Evolutionary conservation across 257 asterid genomes (phyloP), one percentile per base, ranked within the genome.

Genomic region (Jasminum sambac): DNA sequence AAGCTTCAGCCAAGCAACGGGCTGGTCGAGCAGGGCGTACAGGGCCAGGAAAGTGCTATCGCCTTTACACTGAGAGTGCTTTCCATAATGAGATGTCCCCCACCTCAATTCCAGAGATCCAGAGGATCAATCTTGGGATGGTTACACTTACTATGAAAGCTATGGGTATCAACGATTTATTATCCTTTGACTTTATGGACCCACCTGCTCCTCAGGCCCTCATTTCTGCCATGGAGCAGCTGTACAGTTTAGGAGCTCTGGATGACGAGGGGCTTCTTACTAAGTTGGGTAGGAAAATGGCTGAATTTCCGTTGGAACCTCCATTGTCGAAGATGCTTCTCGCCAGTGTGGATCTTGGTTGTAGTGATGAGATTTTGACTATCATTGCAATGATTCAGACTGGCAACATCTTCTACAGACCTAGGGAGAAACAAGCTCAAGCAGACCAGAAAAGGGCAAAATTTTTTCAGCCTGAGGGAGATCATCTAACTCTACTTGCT

Each of bases 121-220:
- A 93, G 75, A 87, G 98, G 84, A 93, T 93, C 73, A 93, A 93
- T 81, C 96, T 93, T 50, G 98, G 96, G 70, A 85, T 69, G 70
- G 90, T 90, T 24, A 87, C 92, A 9, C 96, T 93, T 61, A 88
- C 81, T 67, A 73, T 93, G 95, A 93, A 93, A 82, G 98, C 98
- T 44, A 93, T 93, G 96, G 98, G 98, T 43, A 90, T 93, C 48
- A 93, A 93, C 68, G 95, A 93, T 79, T 85, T 93, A 6, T 69
- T 93, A 62, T 87, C 97, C 12, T 93, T 93, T 71, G 98, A 93
- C 76, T 93, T 90, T 74, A 93, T 93, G 98, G 98, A 93, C 57
- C 97, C 98, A 4, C 98, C 98, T 14, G 69, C 98, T 14, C 94
- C 98, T 67, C 96, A 90, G 80, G 97, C 97, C n/a, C 94, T 93